These are phyloP conservation scores for Camellia japonica DNA, from an alignment of 148 eudicot genomes.

Conservation along the genomic window DNA sequence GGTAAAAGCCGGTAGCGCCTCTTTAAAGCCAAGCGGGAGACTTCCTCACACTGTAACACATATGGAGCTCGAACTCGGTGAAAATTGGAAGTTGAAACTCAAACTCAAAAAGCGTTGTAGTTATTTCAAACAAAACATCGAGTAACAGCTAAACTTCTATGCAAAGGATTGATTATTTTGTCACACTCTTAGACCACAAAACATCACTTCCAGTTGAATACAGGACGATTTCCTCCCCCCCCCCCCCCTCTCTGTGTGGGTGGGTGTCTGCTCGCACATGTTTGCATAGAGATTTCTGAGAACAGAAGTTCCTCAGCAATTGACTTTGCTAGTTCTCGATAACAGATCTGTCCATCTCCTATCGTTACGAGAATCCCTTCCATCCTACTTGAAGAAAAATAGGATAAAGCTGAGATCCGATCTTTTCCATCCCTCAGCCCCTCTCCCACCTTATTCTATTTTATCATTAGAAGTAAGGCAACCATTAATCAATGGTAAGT, in stretches of 20 bases:
- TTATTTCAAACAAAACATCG: background rate
- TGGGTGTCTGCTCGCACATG: background rate
- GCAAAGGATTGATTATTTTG: background rate
- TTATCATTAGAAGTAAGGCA: too few relatives aligned
- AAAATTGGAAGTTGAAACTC: background rate
- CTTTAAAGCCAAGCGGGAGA: constrained; percentile 84
- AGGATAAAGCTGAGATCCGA: too few relatives aligned
- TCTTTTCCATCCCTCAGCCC: too few relatives aligned
- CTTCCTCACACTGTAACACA: constrained; percentile 83
- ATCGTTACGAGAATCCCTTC: too few relatives aligned
- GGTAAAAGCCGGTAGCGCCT: constrained; percentile 92
- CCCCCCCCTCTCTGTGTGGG: background rate
- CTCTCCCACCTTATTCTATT: too few relatives aligned
- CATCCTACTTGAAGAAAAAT: too few relatives aligned
- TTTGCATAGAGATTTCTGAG: background rate
- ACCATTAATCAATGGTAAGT: background rate
- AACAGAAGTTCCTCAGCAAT: background rate
- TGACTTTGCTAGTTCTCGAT: background rate
- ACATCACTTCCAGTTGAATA: background rate
- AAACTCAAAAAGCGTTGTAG: background rate
- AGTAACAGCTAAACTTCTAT: background rate
- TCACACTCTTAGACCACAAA: background rate
- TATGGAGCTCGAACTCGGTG: background rate
- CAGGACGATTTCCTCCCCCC: background rate
- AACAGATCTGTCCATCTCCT: too few relatives aligned